Evolutionary conservation across 331 rosid species (phyloP).

Genomic region (Dryas integrifolia): DNA sequence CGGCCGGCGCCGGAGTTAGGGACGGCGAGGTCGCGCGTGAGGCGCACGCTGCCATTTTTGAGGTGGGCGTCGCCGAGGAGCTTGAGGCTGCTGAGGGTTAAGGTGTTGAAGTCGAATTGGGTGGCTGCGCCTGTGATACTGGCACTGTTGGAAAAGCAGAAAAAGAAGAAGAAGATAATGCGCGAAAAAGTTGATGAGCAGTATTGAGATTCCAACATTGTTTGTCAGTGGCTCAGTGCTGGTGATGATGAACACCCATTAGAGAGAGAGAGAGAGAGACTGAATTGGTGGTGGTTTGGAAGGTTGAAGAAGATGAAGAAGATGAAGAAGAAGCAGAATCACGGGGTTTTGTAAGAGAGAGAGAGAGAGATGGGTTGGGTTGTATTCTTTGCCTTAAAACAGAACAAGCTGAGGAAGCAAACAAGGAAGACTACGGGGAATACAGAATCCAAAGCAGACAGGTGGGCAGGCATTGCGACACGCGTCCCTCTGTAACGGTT

Average conservation of each 20-base stretch:
- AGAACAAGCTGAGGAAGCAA: conserved; percentile 22
- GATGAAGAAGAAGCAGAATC: conserved; percentile 17
- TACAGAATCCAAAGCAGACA: conserved; percentile 62
- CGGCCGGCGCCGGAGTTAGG: conserved; percentile 84
- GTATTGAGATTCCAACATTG: conserved; percentile 36
- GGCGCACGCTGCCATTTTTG: conserved; percentile 72
- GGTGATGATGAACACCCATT: conserved; percentile 26
- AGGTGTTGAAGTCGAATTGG: conserved; percentile 77
- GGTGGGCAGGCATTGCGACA: conserved; percentile 41
- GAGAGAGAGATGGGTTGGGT: not conserved
- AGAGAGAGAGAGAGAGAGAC: not conserved
- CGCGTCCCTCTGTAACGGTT: conserved; percentile 55
- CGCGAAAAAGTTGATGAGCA: not conserved
- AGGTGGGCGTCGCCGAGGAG: conserved; percentile 95
- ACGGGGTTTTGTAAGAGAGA: conserved; percentile 7
- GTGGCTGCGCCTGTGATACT: conserved; percentile 28
- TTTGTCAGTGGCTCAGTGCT: not conserved
- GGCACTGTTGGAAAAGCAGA: conserved; percentile 3
- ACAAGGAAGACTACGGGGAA: conserved; percentile 30
- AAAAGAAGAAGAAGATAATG: not conserved
- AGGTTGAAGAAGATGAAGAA: conserved; percentile 21
- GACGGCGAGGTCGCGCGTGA: conserved; percentile 85
- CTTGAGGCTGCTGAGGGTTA: conserved; percentile 60
- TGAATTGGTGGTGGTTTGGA: not conserved
- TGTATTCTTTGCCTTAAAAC: conserved; percentile 36